Conservation (phyloP, 1,284 basidiomycete genomes). For the Lentinus polychrous region DNA sequence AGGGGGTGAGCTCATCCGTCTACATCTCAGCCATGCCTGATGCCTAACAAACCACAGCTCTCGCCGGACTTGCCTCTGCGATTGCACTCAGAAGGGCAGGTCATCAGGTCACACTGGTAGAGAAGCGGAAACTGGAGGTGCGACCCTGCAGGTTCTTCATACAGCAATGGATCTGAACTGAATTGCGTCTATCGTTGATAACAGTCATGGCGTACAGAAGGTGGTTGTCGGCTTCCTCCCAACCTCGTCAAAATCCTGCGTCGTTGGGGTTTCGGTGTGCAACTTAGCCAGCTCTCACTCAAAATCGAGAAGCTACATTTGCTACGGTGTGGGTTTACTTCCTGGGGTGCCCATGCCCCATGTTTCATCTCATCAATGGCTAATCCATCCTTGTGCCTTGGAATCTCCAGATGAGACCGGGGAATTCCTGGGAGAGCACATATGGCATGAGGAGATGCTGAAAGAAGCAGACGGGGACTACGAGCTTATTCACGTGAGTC, state of each 20-base stretch:
- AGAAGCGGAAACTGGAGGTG: neutral
- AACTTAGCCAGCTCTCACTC: constrained; percentile 29
- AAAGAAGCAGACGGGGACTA: constrained; percentile 49
- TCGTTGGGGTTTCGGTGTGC: constrained; percentile 45
- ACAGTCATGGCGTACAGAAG: constrained; percentile 19
- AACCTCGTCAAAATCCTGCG: constrained; percentile 51
- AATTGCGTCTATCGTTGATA: neutral
- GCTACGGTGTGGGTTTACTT: constrained; percentile 26
- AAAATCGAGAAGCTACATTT: constrained; percentile 35
- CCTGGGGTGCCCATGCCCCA: neutral
- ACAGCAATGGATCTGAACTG: neutral
- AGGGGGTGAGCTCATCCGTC: constrained; percentile 1
- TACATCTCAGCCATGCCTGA: neutral
- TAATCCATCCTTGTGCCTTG: constrained; percentile 1
- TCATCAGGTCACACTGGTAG: constrained; percentile 4
- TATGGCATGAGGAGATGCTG: constrained; percentile 49
- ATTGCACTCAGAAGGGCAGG: constrained; percentile 5
- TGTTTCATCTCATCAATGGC: neutral
- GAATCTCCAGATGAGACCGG: constrained; percentile 34
- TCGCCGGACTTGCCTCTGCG: constrained; percentile 2
- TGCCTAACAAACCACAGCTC: neutral
- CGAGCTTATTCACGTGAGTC: constrained; percentile 41
- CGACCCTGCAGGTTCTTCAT: neutral
- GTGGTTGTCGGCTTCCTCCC: constrained; percentile 45
- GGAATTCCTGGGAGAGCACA: constrained; percentile 41